Evolutionary conservation across 75 land plant genomes (phyloP), one percentile per base, ranked within the genome.

Genomic region (Picea sitchensis): DNA sequence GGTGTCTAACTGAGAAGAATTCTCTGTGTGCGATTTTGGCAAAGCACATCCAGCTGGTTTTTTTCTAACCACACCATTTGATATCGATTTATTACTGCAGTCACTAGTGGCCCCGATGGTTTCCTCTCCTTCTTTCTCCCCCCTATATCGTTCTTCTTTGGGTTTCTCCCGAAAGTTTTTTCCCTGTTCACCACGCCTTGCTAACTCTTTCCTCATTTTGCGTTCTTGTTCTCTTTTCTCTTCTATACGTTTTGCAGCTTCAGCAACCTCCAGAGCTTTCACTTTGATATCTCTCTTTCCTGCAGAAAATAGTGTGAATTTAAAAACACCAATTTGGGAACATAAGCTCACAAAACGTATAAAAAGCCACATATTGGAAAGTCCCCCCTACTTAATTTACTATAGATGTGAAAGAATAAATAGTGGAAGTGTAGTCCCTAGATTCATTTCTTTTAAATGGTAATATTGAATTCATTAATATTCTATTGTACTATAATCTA

Each of bases 221-320:
- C 91, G 89, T 77, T 90, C 96, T 80, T 86, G 89, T 62, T 87
- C 92, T 59, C 81, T 89, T 80, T 90, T 87, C 61, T 90, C 92
- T 84, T 86, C 92, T 63, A 87, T 81, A 20, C 92, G 80, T 84
- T 86, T 97, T 73, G 98, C 94, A 74, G 87, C 93, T 75, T 97
- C 96, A 74, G 99, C 96, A 80, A 90, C 94, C 84, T 97, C 98
- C 69, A 97, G 78, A 58, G 98, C 98, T 80, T 91, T 95, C 75
- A 95, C 96, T 82, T 88, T 91, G 59, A 95, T 83, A 9, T 95
- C 98, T 77, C 90, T 92, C 87, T 95, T 98, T 21, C 91, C 98
- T 98, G 82, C 47, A 79, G 59, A 58, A 68, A 31, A 57, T 54
- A 23, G n/a, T 30, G 59, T 26, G 36, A 51, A 76, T 54, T 14